A percentile compares a stretch with the other conserved stretches of the same genome.
phyloP scores from a whole-genome alignment of 768 basidiomycete genomes.

The Leccinellum rugosiceps region DNA sequence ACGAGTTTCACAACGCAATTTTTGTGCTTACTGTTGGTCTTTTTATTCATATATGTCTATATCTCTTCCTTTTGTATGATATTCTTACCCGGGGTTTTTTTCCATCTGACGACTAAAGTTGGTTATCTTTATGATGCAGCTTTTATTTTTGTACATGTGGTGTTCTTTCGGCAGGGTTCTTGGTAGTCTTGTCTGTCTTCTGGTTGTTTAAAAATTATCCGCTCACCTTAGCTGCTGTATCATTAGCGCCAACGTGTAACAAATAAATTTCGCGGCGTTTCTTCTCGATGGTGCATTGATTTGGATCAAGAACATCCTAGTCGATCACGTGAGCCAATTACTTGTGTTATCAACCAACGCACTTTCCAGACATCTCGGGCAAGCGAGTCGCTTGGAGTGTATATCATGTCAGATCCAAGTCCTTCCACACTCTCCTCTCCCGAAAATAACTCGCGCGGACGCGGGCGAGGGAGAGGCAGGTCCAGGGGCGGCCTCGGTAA shows the following conservation, averaged over 20 bases:
- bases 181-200: not conserved
- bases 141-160: constrained; percentile 8
- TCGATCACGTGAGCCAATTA: not conserved
- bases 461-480: constrained; percentile 50
- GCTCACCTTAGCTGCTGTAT: constrained; percentile 10
- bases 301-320: not conserved
- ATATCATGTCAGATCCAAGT: constrained; percentile 13
- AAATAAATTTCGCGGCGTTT: not conserved
- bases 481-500: constrained; percentile 72
- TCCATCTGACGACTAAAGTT: constrained; percentile 25
- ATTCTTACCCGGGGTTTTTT: constrained; percentile 25
- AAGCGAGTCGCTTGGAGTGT: not conserved
- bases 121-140: not conserved
- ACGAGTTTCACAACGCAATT: constrained; percentile 30
- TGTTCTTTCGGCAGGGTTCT: constrained; percentile 2
- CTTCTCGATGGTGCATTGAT: not conserved
- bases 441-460: constrained; percentile 24
- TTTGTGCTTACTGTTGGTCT: constrained; percentile 24
- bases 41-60: constrained; percentile 26
- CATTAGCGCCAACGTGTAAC: constrained; percentile 12
- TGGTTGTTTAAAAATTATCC: not conserved
- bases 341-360: not conserved
- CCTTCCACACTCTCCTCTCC: constrained; percentile 5
- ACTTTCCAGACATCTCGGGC: not conserved
- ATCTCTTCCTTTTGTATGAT: constrained; percentile 28